Evolutionary conservation across 495 filamentous ascomycete species (phyloP).

Genomic region (Hypoxylon fragiforme): DNA sequence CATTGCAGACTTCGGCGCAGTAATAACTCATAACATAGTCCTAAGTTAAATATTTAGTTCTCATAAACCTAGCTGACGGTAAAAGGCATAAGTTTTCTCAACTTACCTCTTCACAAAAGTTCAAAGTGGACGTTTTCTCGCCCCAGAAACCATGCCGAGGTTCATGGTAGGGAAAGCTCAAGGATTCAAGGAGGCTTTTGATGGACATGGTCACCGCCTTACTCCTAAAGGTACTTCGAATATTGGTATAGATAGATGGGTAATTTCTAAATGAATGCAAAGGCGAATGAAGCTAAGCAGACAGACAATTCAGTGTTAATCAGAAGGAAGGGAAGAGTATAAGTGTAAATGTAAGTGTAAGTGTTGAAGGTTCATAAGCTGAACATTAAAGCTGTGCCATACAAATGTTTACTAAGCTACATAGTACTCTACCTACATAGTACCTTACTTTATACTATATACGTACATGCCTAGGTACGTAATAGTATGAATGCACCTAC

Average conservation of each 20-base stretch:
- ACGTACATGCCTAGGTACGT: too few relatives aligned
- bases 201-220: slow-evolving; percentile 10
- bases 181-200: slow-evolving; percentile 38
- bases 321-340: too few relatives aligned
- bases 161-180: slow-evolving; percentile 68
- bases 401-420: neutral
- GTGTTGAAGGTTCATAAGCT: neutral
- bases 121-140: slow-evolving; percentile 84
- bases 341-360: neutral
- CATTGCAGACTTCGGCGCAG: slow-evolving; percentile 51
- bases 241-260: neutral
- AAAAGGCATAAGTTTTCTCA: too few relatives aligned
- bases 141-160: slow-evolving; percentile 75
- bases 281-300: too few relatives aligned
- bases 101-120: slow-evolving; percentile 90
- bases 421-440: slow-evolving; percentile 2
- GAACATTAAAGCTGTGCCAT: neutral
- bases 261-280: too few relatives aligned
- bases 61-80: too few relatives aligned
- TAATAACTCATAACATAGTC: slow-evolving; percentile 55
- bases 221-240: slow-evolving; percentile 2
- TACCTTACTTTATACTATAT: too few relatives aligned
- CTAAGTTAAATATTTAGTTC: too few relatives aligned
- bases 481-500: too few relatives aligned
- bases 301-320: too few relatives aligned